These are phyloP conservation scores for Lyophyllum decastes DNA, from an alignment of 768 basidiomycete species.

Conservation along the genomic window DNA sequence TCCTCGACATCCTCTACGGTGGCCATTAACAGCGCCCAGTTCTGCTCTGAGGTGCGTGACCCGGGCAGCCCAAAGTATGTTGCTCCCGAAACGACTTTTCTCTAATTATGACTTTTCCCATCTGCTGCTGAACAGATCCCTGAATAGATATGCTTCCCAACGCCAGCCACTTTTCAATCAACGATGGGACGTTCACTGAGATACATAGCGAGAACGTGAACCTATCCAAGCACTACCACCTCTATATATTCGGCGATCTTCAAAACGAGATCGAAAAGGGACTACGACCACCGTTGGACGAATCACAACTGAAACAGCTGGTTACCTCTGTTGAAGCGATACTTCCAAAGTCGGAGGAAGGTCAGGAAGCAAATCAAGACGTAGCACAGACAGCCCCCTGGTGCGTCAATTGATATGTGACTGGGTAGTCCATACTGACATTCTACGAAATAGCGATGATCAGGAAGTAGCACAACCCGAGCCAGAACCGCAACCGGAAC, in stretches of 20 bases:
- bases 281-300: not conserved
- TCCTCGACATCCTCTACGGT: no score
- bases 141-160: not conserved
- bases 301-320: not conserved
- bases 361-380: not conserved
- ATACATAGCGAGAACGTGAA: not conserved
- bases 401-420: not conserved
- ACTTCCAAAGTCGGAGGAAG: not conserved
- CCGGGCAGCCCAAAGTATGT: no score
- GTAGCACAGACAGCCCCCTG: not conserved
- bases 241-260: not conserved
- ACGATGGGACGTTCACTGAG: not conserved
- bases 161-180: not conserved
- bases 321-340: not conserved
- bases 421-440: no score
- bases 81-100: no score
- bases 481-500: no score
- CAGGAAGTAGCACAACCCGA: no score
- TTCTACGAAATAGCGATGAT: no score
- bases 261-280: not conserved
- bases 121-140: no score
- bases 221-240: not conserved
- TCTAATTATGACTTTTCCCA: no score
- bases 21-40: no score
- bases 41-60: no score